Conservation (phyloP, 768 basidiomycete genomes). For the Dioszegia aurantiaca region DNA sequence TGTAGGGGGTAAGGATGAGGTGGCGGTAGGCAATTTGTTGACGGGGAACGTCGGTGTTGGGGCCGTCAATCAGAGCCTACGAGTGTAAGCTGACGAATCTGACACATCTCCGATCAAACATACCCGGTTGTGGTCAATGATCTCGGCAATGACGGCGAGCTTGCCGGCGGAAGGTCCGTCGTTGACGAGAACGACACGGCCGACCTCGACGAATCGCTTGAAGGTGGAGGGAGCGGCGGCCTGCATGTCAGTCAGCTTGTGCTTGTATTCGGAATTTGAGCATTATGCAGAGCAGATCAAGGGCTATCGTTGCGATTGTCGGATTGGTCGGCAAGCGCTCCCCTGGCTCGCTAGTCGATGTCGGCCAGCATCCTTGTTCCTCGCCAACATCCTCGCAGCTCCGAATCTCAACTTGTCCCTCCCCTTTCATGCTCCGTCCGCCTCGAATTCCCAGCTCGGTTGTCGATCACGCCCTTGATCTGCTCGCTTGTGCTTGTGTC, state of each 20-base stretch:
- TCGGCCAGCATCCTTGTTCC: too few relatives aligned
- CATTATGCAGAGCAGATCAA: neutral
- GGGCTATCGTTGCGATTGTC: neutral
- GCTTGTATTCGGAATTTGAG: neutral
- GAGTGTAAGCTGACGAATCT: slow-evolving; percentile 8
- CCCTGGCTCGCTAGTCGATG: too few relatives aligned
- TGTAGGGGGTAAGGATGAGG: slow-evolving; percentile 82
- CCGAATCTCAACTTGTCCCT: neutral
- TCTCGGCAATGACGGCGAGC: slow-evolving; percentile 92
- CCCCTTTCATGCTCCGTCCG: neutral
- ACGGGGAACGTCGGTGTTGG: slow-evolving; percentile 83
- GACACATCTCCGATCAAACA: slow-evolving; percentile 42
- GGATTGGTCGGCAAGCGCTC: neutral
- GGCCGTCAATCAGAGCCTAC: slow-evolving; percentile 98
- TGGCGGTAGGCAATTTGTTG: slow-evolving; percentile 89
- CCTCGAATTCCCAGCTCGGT: too few relatives aligned
- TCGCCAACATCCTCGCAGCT: neutral
- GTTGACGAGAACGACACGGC: slow-evolving; percentile 93
- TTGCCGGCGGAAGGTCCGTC: slow-evolving; percentile 78
- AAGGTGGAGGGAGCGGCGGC: slow-evolving; percentile 56
- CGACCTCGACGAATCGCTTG: slow-evolving; percentile 97
- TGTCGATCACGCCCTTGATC: neutral
- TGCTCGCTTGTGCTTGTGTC: neutral
- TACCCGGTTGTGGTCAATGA: slow-evolving; percentile 99
- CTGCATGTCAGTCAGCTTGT: slow-evolving; percentile 8